Percentiles rank a stretch among this genome's conserved stretches.
Evolutionary conservation across 768 basidiomycete genomes (phyloP).

Genomic region (Lentinula sp.): DNA sequence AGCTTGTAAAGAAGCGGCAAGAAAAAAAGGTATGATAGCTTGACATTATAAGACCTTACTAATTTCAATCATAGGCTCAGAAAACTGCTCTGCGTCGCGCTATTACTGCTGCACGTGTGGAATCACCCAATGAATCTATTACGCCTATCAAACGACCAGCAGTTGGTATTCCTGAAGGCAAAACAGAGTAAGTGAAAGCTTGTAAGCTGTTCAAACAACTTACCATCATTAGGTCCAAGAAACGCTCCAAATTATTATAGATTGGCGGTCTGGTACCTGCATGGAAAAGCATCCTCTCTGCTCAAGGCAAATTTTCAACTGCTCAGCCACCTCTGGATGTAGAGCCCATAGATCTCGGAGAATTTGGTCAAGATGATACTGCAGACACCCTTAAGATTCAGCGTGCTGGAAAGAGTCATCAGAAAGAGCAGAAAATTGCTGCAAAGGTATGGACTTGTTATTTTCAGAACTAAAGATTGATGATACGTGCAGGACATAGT

Average conservation of each 20-base stretch:
- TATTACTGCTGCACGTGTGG: not conserved
- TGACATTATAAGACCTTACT: not conserved
- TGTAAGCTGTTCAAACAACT: not conserved
- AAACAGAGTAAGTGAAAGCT: not conserved
- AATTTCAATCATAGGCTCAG: not conserved
- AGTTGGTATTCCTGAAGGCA: not conserved
- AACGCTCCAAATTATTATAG: not conserved
- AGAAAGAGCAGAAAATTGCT: not conserved
- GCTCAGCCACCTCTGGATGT: not conserved
- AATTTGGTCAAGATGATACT: not conserved
- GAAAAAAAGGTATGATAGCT: not conserved
- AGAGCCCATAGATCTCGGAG: not conserved
- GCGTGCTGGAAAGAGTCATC: not conserved
- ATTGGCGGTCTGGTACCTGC: not conserved
- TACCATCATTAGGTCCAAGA: not conserved
- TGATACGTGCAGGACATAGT: not conserved
- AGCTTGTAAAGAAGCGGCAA: not conserved
- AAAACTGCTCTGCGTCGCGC: not conserved
- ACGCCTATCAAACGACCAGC: not conserved
- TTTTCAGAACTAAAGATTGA: not conserved
- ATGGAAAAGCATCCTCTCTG: not conserved
- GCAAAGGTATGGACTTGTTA: not conserved
- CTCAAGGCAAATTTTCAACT: not conserved
- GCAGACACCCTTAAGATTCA: not conserved
- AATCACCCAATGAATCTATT: not conserved